phyloP scores from a whole-genome alignment of 2,329 filamentous ascomycete genomes.

The Aspergillus sp. region DNA sequence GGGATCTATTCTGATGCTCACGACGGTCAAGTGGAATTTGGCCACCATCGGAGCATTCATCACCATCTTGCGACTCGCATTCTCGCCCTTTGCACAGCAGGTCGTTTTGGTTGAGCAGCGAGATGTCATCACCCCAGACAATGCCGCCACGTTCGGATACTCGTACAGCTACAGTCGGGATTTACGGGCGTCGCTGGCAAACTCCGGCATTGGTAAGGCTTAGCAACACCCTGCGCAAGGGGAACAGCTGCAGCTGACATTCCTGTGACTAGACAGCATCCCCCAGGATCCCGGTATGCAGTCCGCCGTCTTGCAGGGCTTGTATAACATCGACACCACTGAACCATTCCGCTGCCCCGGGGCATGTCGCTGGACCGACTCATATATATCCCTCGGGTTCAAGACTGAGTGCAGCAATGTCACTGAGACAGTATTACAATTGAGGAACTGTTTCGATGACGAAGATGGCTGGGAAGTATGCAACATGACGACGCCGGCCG shows the following conservation, averaged over 20 bases:
- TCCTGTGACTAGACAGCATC: not conserved
- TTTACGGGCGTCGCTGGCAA: not conserved
- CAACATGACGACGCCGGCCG: constrained; percentile 17
- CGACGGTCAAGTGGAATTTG: constrained; percentile 12
- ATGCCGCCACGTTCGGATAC: constrained; percentile 11
- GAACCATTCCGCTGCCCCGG: constrained; percentile 17
- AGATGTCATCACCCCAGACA: constrained; percentile 1
- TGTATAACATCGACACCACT: constrained; percentile 11
- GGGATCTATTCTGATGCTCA: constrained; percentile 12
- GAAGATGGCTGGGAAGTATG: not conserved
- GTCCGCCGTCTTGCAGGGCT: constrained; percentile 15
- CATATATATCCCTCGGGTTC: constrained; percentile 18
- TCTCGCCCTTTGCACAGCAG: constrained; percentile 18
- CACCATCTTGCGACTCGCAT: constrained; percentile 15
- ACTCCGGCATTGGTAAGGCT: not conserved
- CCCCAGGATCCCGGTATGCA: constrained; percentile 16
- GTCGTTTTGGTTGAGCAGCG: constrained; percentile 14
- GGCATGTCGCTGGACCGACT: constrained; percentile 11
- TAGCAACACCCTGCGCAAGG: not conserved
- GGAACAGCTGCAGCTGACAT: not conserved
- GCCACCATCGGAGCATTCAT: constrained; percentile 17
- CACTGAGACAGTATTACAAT: constrained; percentile 13
- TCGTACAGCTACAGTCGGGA: constrained; percentile 9
- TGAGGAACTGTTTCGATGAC: not conserved
- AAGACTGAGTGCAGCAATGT: constrained; percentile 14